Evolutionary conservation across 164 flowering plant genomes (phyloP), one percentile per base, ranked within the genome.

Genomic region (Cinnamomum chago): DNA sequence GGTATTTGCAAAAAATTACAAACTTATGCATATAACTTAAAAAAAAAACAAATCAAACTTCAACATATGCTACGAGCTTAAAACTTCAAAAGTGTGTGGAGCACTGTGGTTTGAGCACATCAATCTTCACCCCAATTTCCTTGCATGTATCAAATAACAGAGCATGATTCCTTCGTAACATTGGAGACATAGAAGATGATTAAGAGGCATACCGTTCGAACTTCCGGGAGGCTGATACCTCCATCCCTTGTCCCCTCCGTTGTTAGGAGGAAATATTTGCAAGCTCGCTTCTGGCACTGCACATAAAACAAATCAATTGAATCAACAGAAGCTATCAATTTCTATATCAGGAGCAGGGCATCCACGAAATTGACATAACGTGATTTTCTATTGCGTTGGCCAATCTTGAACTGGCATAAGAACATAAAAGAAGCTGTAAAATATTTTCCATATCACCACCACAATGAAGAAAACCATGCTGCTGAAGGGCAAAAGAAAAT

Each of bases 251-350:
- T 73, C 85, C 62, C 89, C 87, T 66, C 85, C 91, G 77, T 73
- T 85, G 72, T 81, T 84, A 65, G 95, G 95, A 60, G 98, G 98
- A 80, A 91, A 91, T 77, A 77, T 88, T 78, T 91, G 92, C 86
- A 89, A 67, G 72, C 82, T 94, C 55, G 93, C 93, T 75, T 77
- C 89, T 60, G 97, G 90, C 33, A 58, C 98, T 94, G 88, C 86
- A 87, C 11, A 1, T 24, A 40, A 40, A 67, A 28, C 30, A 51
- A n/a, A 50, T 11, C 14, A 33, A 33, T 30, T 13, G 47, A n/a
- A 3, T 1, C 13, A 28, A 73, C 23, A 28, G 4, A 22, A 60
- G 70, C 70, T 7, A 67, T 67, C 70, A 25, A 25, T 65, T 10
- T 65, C 28, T 6, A 65, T 4, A 23, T 14, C 67, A 65, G 24